Evolutionary conservation across 805 yeast species (phyloP).

Genomic region (Pichia manshurica): DNA sequence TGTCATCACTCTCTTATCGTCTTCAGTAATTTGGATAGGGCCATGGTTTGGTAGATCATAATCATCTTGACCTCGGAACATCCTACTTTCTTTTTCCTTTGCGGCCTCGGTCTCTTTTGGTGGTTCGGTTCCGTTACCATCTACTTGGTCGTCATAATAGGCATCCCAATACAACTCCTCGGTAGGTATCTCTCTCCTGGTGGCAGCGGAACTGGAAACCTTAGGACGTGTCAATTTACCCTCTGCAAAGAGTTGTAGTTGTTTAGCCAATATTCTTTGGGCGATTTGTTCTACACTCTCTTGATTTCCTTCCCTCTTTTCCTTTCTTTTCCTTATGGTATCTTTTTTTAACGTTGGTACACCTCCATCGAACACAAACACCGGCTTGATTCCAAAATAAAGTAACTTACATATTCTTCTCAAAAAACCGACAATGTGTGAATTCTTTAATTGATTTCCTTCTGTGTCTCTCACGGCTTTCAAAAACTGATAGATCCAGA

Average conservation of each 20-base stretch:
- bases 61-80: constrained; percentile 63
- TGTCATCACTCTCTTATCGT: constrained; percentile 70
- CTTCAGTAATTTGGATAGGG: constrained; percentile 39
- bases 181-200: constrained; percentile 12
- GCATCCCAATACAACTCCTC: constrained; percentile 29
- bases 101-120: neutral
- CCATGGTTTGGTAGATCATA: constrained; percentile 70
- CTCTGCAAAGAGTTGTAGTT: constrained; percentile 56
- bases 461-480: constrained; percentile 88
- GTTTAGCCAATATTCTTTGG: constrained; percentile 69
- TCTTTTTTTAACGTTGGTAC: constrained; percentile 78
- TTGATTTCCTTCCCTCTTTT: constrained; percentile 65
- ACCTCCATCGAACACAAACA: constrained; percentile 94
- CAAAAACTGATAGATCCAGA: constrained; percentile 95
- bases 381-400: constrained; percentile 81
- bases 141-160: constrained; percentile 33
- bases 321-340: constrained; percentile 69
- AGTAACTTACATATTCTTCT: constrained; percentile 86
- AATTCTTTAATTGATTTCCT: constrained; percentile 69
- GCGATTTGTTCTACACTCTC: constrained; percentile 74
- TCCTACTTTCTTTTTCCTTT: constrained; percentile 19
- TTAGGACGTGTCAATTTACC: neutral
- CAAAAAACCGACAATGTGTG: constrained; percentile 94
- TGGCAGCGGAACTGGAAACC: neutral
- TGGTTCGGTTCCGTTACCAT: neutral